Conservation (phyloP, 1,284 basidiomycete species). For the Rhodotorula sp. region DNA sequence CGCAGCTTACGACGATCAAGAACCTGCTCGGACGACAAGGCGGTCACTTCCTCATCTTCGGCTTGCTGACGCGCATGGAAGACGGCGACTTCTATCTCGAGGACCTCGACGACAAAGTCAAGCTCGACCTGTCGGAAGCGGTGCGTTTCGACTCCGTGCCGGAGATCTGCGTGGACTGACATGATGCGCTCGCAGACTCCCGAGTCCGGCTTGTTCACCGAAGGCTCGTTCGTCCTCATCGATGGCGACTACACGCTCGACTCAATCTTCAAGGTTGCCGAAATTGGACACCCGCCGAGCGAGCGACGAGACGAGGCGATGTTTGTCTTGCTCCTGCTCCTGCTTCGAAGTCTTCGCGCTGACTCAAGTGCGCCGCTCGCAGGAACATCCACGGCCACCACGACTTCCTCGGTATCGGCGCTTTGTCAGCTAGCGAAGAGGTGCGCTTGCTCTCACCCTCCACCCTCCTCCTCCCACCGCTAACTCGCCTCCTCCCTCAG, state of each 20-base stretch:
- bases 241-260: constrained; percentile 97
- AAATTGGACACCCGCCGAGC: constrained; percentile 95
- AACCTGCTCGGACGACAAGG: constrained; percentile 89
- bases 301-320: constrained; percentile 78
- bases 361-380: neutral
- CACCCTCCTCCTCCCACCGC: neutral
- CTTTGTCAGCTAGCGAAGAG: constrained; percentile 88
- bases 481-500: constrained; percentile 7
- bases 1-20: constrained; percentile 90
- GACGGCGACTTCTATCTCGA: constrained; percentile 89
- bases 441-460: constrained; percentile 54
- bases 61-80: constrained; percentile 85
- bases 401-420: constrained; percentile 90
- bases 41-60: constrained; percentile 87
- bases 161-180: neutral
- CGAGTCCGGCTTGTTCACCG: constrained; percentile 93
- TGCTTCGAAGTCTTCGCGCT: neutral
- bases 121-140: constrained; percentile 81
- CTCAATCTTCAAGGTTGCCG: constrained; percentile 80
- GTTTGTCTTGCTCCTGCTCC: constrained; percentile 52
- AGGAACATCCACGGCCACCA: constrained; percentile 77
- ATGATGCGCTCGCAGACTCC: constrained; percentile 66
- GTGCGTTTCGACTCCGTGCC: constrained; percentile 54
- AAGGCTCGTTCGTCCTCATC: constrained; percentile 89
- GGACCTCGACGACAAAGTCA: constrained; percentile 87